Evolutionary conservation across 23 red algal genomes (phyloP), one percentile per base, ranked within the genome.

Genomic region (Gracilaria gracilis): DNA sequence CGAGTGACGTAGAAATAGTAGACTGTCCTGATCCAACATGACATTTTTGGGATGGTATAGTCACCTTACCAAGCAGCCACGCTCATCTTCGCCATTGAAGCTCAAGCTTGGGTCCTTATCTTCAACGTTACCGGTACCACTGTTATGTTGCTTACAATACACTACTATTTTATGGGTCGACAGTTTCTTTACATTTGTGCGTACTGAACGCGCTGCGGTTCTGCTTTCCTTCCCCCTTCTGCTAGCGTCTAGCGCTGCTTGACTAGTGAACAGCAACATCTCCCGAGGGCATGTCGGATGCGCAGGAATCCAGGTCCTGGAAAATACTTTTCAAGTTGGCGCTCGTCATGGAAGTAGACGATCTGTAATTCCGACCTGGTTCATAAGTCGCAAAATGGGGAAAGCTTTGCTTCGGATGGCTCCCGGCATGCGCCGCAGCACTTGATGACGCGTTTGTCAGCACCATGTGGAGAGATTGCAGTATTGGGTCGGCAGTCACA

Each of bases 401-500:
- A 1, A 40, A 66, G 14, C 23, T 40, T 48, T 39, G 6, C 24
- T 39, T 17, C 4, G 35, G 28, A 7, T 46, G 57, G 57, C 75
- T 46, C 24, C 27, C 27, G 2, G 16, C 32, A 27, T 58, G 28
- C 37, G 35, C 33, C 47, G 33, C 44, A n/a, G 77, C 31, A 57
- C 55, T 57, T 61, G 55, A 49, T 4, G 46, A 32, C 21, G 28
- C 38, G 21, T 27, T 55, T 57, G 57, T 36, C 54, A 65, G 23
- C 48, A 64, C 71, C 83, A 33, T 46, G 71, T 77, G 37, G 47
- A 67, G 49, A 57, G 31, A 39, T 36, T 77, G 85, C 69, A 59
- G 62, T 31, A 58, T 34, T 77, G 50, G 71, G 48, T 75, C 73
- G 38, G 29, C 27, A 7, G 48, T 53, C 11, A 49, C 33, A 35